Percentiles rank a stretch among this genome's conserved stretches.
Conservation (phyloP, 2,329 filamentous ascomycete species). For the Aphanoascus verrucosus region DNA sequence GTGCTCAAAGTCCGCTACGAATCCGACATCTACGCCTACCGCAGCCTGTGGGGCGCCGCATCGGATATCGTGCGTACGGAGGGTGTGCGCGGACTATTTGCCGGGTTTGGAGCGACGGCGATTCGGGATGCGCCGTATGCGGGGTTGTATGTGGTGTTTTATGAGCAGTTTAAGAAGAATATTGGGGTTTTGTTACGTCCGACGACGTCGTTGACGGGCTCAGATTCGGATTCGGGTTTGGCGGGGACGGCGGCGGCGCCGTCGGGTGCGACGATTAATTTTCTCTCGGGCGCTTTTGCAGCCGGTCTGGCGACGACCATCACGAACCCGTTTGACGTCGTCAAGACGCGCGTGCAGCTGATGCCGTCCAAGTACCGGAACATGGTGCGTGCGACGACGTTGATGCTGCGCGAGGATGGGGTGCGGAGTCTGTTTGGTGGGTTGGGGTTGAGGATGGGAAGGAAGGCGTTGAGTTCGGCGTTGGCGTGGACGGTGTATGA, state of each 20-base stretch:
- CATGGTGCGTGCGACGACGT: constrained; percentile 61
- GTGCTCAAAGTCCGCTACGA: constrained; percentile 96
- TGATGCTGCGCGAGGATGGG: constrained; percentile 77
- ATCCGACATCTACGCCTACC: constrained; percentile 73
- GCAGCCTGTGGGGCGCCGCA: constrained; percentile 60
- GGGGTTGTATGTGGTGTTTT: constrained; percentile 85
- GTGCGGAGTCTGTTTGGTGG: constrained; percentile 73
- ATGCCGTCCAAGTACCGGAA: constrained; percentile 76
- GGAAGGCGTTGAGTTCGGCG: constrained; percentile 89
- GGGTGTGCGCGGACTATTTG: constrained; percentile 76
- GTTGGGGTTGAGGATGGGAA: constrained; percentile 70
- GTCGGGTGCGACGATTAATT: constrained; percentile 60
- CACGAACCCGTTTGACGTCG: constrained; percentile 92
- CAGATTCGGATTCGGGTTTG: background rate
- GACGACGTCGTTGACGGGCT: constrained; percentile 8
- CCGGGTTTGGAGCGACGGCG: constrained; percentile 86
- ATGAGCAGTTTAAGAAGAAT: constrained; percentile 50
- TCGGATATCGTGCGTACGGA: constrained; percentile 62
- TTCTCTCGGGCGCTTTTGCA: constrained; percentile 67
- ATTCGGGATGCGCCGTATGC: constrained; percentile 94
- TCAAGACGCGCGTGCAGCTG: constrained; percentile 90
- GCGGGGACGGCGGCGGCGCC: background rate
- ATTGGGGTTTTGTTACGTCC: constrained; percentile 22
- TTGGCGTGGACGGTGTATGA: constrained; percentile 96
- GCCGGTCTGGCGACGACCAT: constrained; percentile 74